These are phyloP conservation scores for Exidia glandulosa DNA, from an alignment of 768 basidiomycete species.

Conservation along the genomic window DNA sequence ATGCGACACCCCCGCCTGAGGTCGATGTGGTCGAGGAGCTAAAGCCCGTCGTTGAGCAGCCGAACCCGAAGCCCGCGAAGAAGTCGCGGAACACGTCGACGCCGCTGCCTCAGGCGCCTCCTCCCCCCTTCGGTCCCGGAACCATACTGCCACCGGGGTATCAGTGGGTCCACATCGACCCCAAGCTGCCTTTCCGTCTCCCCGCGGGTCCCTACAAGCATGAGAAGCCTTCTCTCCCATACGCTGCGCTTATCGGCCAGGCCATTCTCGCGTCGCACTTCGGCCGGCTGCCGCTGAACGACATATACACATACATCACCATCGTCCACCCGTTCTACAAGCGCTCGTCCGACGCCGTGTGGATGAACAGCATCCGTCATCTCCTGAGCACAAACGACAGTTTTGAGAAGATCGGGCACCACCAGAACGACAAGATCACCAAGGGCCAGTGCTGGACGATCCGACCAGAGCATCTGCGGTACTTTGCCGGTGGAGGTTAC, in stretches of 20 bases:
- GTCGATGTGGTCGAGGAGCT: not conserved
- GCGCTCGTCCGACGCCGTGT: constrained; percentile 73
- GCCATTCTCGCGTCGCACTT: constrained; percentile 79
- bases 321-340: constrained; percentile 90
- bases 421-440: not conserved
- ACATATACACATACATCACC: constrained; percentile 95
- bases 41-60: not conserved
- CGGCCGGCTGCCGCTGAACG: constrained; percentile 80
- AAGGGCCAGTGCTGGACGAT: not conserved
- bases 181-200: constrained; percentile 53
- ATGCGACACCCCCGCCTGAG: not conserved
- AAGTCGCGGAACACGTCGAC: not conserved
- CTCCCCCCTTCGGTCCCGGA: not conserved
- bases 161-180: not conserved
- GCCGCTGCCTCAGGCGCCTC: no score
- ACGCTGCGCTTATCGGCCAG: constrained; percentile 92
- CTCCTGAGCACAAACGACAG: constrained; percentile 86
- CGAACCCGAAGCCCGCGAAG: not conserved
- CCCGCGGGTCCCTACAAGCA: constrained; percentile 77
- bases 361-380: constrained; percentile 99
- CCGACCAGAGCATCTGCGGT: not conserved
- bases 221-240: constrained; percentile 77
- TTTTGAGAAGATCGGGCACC: constrained; percentile 27
- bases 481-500: not conserved
- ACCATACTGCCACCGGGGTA: not conserved